Evolutionary conservation across 2,329 filamentous ascomycete species (phyloP), one percentile per base, ranked within the genome.

Genomic region (Pseudogymnoascus sp.): DNA sequence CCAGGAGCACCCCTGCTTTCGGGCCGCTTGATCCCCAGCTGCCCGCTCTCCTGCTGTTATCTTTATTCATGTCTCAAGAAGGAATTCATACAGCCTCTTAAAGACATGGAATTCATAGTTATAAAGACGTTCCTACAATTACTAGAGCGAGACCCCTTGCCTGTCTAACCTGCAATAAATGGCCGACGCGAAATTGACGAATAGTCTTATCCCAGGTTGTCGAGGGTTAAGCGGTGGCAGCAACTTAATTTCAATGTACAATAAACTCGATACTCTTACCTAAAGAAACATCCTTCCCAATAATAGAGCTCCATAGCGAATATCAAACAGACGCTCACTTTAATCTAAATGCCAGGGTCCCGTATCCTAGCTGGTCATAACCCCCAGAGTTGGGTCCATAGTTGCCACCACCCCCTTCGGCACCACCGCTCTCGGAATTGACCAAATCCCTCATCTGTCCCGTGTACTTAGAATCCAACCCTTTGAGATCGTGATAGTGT

Each of bases 381-480:
- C 77, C 77, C 3, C 77, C 77, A 34, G 72, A 75, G 42, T 64
- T 76, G 12, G 70, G 34, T 5, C 76, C 77, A 64, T 79, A 80
- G 63, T 79, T 70, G 9, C 78, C 77, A 61, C 77, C 77, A 18
- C 78, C 78, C 0, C 78, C 78, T 65, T 80, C 78, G 3, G 74
- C 74, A 7, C 75, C 76, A n/a, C 63, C 66, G 0, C 68, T 70
- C 5, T 68, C 65, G n/a, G 73, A 66, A n/a, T 69, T 68, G 12
- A 76, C 75, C 43, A 70, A 64, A 60, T 78, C 73, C 2, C 77
- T 73, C 61, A 75, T 77, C 6, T 65, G 62, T n/a, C 69, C 68
- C 0, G 77, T 77, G 68, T 73, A 80, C 0, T 69, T 70, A 1
- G 72, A 74, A 59, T 77, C 70, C 2, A 77, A 64, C 0, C 74